Base-by-base conservation (phyloP, 306 rosid species). In the Psophocarpus tetragonolobus region DNA sequence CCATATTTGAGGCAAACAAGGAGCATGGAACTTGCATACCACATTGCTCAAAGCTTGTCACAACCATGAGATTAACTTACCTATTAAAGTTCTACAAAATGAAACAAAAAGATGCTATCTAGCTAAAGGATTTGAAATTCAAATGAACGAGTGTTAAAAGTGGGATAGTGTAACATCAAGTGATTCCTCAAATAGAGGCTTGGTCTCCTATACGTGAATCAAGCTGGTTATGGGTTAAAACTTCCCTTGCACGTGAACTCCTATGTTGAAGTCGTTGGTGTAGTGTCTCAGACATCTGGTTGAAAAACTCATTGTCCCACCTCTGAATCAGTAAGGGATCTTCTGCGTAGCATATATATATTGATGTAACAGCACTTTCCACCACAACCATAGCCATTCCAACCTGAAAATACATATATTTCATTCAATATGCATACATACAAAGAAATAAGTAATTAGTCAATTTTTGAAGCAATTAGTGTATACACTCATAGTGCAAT, bases 341-440 rank as follows among this genome's bases (percentile, higher is more conserved):
- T 85, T 91, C 98, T 15, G 98, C 98, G 50, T 91, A 93, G 73
- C 97, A 93, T 24, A 93, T 87, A 73, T 93, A 93, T 57, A 93
- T 91, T 61, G 98, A 93, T 32, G 97, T 93, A 69, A 93, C 97
- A 0, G 97, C 97, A 71, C 97, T 91, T 88, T 93, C 98, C 83
- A 93, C 98, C 62, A 93, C 91, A 36, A 87, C 98, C 91, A 91
- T 87, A 20, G 95, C 97, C 51, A 93, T 68, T 75, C 98, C 97
- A 70, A 90, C 90, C 95, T 93, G 90, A 74, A 85, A 84, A 35
- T 56, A 56, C 60, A 79, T 41, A 5, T 5, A 20, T 38, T 41
- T 42, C 73, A 71, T 65, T 71, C 33, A 47, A 65, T 68, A 45
- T 69, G 20, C 23, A 58, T 15, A 23, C 39, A 73, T 48, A 5